Evolutionary conservation across 768 basidiomycete genomes (phyloP), one percentile per base, ranked within the genome.

Genomic region (Hemileccinum impolitum): DNA sequence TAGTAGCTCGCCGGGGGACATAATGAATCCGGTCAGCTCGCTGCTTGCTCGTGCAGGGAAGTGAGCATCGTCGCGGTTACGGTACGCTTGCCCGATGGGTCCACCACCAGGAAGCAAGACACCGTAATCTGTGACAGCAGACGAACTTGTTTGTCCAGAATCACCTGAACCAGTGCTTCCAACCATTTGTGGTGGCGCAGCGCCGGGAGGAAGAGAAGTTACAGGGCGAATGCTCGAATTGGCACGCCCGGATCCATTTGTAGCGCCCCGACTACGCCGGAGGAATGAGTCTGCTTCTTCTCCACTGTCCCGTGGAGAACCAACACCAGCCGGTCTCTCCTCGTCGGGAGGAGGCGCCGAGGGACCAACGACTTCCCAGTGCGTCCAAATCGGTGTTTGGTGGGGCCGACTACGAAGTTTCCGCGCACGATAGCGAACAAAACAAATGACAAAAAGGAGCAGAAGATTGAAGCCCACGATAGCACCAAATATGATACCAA

Each of bases 251-350:
- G 59, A 51, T 39, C 53, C 61, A 36, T 54, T 51, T 0, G 55
- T 48, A 3, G 53, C 65, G 9, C 53, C 51, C 15, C 55, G 54
- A 50, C 70, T 71, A 1, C 64, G 69, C 45, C 71, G 75, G 4
- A 85, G 70, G 72, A 87, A 85, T 0, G 86, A 73, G 58, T 86
- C 85, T 3, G 67, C 71, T 62, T 87, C 86, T 59, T 85, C 85
- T 6, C 86, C 86, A 43, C 83, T 87, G 26, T 76, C 75, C 10
- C 84, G 74, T 1, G 86, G 84, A 21, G 81, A 81, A 30, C 84
- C 84, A 64, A 86, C 81, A n/a, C 82, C 85, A 11, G 73, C 71
- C 3, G 71, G 59, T 26, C 70, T 69, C 18, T 68, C 75, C 13
- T 59, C 63, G 11, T 69, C 65, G 1, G 47, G 46, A 11, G 46